phyloP scores from a whole-genome alignment of 176 grass and related monocot genomes.

The Carex cristatella region DNA sequence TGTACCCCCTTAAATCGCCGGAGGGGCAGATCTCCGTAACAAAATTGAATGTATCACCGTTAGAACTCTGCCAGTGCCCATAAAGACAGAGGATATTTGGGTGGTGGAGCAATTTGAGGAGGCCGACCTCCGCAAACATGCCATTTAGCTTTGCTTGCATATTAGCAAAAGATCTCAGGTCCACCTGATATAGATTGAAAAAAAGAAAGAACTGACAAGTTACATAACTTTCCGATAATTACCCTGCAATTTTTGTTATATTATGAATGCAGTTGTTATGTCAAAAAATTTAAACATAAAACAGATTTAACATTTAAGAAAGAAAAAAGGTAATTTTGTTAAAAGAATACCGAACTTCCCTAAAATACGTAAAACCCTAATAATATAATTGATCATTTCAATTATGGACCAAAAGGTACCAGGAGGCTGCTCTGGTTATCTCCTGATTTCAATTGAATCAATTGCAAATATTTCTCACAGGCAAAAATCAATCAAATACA shows the following conservation, averaged over 20 bases:
- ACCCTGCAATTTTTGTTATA: background rate
- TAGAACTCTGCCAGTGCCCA: background rate
- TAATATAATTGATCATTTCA: too few relatives aligned
- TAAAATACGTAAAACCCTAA: too few relatives aligned
- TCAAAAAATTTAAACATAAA: too few relatives aligned
- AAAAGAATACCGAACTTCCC: too few relatives aligned
- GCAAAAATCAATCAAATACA: background rate
- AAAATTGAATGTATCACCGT: constrained; percentile 41
- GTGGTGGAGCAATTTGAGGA: background rate
- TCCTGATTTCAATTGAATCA: background rate
- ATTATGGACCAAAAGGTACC: too few relatives aligned
- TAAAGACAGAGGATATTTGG: background rate
- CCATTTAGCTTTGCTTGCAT: background rate
- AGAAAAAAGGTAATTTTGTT: too few relatives aligned
- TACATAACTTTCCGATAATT: background rate
- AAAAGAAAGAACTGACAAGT: background rate
- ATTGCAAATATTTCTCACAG: background rate
- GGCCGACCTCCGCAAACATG: background rate
- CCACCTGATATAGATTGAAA: background rate
- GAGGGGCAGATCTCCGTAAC: constrained; percentile 94
- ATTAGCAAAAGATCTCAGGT: background rate
- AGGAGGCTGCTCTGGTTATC: too few relatives aligned
- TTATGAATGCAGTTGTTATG: background rate
- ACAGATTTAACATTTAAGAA: too few relatives aligned
- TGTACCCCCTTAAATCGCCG: constrained; percentile 62